phyloP scores from a whole-genome alignment of 257 asterid species.

The Coffea eugenioides region DNA sequence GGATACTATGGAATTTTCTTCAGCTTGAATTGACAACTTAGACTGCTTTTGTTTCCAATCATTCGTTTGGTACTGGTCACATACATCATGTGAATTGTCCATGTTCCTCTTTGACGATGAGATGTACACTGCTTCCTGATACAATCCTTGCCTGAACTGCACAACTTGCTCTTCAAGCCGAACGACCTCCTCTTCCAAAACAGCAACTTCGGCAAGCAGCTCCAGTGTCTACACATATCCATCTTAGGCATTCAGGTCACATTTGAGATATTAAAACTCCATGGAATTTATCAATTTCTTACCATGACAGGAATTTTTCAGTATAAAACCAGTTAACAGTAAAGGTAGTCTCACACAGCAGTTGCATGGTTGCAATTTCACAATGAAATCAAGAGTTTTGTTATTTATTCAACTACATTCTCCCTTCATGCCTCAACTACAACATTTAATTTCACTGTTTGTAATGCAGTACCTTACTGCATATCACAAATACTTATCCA shows the following conservation, averaged over 20 bases:
- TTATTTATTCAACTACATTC: neutral
- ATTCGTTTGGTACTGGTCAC: slow-evolving; percentile 32
- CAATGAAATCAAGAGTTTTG: neutral
- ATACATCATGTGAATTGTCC: slow-evolving; percentile 44
- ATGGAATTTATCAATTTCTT: neutral
- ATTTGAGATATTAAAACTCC: neutral
- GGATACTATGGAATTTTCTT: slow-evolving; percentile 28
- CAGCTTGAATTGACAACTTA: slow-evolving; percentile 39
- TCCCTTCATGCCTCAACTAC: neutral
- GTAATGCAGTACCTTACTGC: neutral
- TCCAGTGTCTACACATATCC: slow-evolving; percentile 63
- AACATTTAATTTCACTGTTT: neutral
- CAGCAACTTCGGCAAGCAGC: slow-evolving; percentile 97
- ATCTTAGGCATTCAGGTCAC: slow-evolving; percentile 14
- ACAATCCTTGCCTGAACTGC: slow-evolving; percentile 77
- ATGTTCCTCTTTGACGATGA: slow-evolving; percentile 61
- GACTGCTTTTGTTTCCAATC: slow-evolving; percentile 48
- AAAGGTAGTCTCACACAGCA: neutral
- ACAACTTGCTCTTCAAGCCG: slow-evolving; percentile 91
- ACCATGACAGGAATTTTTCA: neutral
- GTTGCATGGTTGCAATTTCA: neutral
- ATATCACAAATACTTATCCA: neutral
- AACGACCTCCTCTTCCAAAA: slow-evolving; percentile 94
- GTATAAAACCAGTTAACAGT: slow-evolving; percentile 1
- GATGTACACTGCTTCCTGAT: slow-evolving; percentile 81